These are phyloP conservation scores for Suillus fuscotomentosus DNA, from an alignment of 768 basidiomycete species.

Conservation along the genomic window DNA sequence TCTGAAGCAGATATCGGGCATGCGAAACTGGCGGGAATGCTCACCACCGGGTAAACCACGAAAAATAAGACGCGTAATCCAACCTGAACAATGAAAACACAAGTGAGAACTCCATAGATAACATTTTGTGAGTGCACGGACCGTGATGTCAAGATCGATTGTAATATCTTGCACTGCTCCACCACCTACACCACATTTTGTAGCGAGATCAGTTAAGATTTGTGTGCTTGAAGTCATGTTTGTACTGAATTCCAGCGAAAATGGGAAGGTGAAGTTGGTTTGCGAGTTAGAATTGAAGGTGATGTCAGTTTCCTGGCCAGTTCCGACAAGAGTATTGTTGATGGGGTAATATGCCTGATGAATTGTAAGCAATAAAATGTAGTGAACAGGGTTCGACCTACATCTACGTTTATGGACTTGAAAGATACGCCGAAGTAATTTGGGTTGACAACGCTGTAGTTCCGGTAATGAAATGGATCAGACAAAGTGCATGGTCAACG, in stretches of 20 bases:
- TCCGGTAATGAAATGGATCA: constrained; percentile 6
- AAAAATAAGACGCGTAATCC: constrained; percentile 64
- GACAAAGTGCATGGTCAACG: constrained; percentile 22
- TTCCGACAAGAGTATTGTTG: constrained; percentile 65
- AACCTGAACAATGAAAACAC: constrained; percentile 40
- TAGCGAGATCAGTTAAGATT: constrained; percentile 61
- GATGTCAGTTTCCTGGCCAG: constrained; percentile 48
- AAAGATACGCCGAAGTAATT: constrained; percentile 76
- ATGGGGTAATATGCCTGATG: constrained; percentile 73
- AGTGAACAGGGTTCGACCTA: constrained; percentile 24
- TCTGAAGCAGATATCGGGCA: constrained; percentile 55
- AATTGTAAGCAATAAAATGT: constrained; percentile 7
- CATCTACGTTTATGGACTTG: constrained; percentile 61
- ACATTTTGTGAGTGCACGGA: constrained; percentile 28
- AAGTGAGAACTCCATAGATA: neutral
- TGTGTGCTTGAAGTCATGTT: constrained; percentile 46
- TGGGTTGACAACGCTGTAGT: constrained; percentile 71
- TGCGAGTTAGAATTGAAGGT: constrained; percentile 49
- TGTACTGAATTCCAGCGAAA: constrained; percentile 60
- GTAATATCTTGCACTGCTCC: constrained; percentile 46
- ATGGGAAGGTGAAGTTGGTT: constrained; percentile 76
- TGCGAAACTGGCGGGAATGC: constrained; percentile 55
- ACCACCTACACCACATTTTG: constrained; percentile 58
- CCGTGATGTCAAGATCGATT: constrained; percentile 68
- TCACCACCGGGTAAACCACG: constrained; percentile 64